A percentile compares a stretch with the other conserved stretches of the same genome.
phyloP scores from a whole-genome alignment of 129 eudicot species.

The Flaveria trinervia region DNA sequence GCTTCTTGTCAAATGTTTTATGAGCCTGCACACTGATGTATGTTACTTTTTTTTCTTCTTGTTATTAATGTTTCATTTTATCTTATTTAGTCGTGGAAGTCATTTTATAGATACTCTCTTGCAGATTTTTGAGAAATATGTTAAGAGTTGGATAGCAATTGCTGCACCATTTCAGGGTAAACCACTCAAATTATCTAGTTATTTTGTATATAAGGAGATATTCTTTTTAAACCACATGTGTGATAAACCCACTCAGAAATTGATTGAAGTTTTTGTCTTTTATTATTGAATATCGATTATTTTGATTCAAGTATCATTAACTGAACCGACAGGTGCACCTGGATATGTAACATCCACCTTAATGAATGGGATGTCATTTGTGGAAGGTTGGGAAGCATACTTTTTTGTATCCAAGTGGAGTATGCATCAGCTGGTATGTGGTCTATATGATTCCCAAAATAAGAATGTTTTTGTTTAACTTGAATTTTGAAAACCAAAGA shows the following conservation, averaged over 20 bases:
- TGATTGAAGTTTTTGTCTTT: not conserved
- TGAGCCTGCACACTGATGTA: conserved; percentile 85
- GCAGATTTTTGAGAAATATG: conserved; percentile 92
- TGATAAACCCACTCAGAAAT: not conserved
- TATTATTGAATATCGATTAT: not conserved
- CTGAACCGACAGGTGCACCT: conserved; percentile 78
- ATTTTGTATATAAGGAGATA: not conserved
- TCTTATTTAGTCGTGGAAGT: not conserved
- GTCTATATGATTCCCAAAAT: not conserved
- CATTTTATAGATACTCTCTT: conserved; percentile 15
- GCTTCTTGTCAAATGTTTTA: conserved; percentile 88
- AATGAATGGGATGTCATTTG: conserved; percentile 87
- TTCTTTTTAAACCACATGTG: conserved; percentile 11
- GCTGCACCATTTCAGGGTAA: conserved; percentile 95
- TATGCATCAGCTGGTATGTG: conserved; percentile 96
- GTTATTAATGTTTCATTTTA: not conserved
- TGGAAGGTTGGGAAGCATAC: conserved; percentile 85
- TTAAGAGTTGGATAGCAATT: conserved; percentile 97
- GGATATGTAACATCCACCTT: conserved; percentile 89
- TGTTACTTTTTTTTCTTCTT: not conserved
- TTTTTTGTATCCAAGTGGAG: conserved; percentile 97
- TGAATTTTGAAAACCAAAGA: not conserved
- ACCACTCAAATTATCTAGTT: conserved; percentile 12
- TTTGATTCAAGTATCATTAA: not conserved
- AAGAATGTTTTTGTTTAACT: not conserved